Evolutionary conservation across 2,329 filamentous ascomycete genomes (phyloP), one percentile per base, ranked within the genome.

Genomic region (Colletotrichum sp.): DNA sequence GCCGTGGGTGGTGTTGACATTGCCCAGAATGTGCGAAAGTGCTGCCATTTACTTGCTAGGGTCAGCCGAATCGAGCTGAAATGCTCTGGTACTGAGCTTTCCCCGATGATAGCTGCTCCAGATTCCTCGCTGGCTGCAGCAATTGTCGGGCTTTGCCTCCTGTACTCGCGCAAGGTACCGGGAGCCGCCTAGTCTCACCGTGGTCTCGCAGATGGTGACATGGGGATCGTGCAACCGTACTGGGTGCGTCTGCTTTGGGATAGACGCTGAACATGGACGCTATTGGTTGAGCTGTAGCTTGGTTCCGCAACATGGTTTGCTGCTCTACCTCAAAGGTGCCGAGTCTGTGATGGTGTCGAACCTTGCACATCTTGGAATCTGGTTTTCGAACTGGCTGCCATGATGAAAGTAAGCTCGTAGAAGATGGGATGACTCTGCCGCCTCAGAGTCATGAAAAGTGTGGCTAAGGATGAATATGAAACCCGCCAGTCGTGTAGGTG

Each of bases 311-410:
- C 44, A 52, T 22, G 44, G n/a, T 52, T 52, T 52, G 10, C 44
- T 22, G 44, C 44, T 52, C 10, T 52, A 5, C n/a, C 10, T 52
- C 6, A 22, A 52, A 52, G n/a, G 18, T 52, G 44, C 44, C 44
- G 44, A 52, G n/a, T 52, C 44, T 52, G 44, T 52, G 44, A 52
- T 52, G 44, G n/a, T 52, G 44, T 22, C n/a, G 44, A 52, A 52
- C 6, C n/a, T n/a, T 52, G 44, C 44, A 22, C 10, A 22, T 52
- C 6, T 24, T 13, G n/a, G 12, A 22, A 24, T 24, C n/a, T 52
- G 44, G 10, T 52, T 52, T 22, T 52, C n/a, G 44, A 52, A 52
- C 6, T 52, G 44, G 44, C n/a, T 52, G 12, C 12, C n/a, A 5
- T 52, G 44, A 12, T 52, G 6, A 4, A 52, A 52, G 44, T 24